Conservation (phyloP, 495 filamentous ascomycete genomes). For the Emericellopsis terricola region DNA sequence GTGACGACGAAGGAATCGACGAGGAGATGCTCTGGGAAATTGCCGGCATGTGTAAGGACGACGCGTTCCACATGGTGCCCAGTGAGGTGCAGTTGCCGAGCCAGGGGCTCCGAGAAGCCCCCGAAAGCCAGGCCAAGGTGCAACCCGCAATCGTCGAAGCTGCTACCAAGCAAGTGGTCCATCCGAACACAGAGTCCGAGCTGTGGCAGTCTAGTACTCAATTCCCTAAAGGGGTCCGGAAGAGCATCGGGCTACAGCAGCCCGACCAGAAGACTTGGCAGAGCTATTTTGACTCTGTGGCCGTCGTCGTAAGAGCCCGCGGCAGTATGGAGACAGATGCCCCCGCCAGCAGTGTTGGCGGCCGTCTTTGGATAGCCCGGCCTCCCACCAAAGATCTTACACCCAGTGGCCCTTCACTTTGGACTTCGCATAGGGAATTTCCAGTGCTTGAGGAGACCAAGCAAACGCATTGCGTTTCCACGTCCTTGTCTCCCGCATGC, state of each 20-base stretch:
- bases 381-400: background rate
- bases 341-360: background rate
- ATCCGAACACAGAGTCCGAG: no score
- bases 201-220: background rate
- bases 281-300: slow-evolving; percentile 5
- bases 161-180: no score
- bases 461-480: no score
- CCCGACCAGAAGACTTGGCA: slow-evolving; percentile 10
- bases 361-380: slow-evolving; percentile 2
- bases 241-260: slow-evolving; percentile 9
- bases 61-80: no score
- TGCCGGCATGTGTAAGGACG: slow-evolving; percentile 30
- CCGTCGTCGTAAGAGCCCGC: background rate
- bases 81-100: no score
- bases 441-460: no score
- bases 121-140: no score
- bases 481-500: no score
- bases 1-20: slow-evolving; percentile 32
- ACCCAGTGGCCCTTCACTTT: no score
- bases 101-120: no score
- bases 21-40: slow-evolving; percentile 39
- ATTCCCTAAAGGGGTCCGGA: background rate
- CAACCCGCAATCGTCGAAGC: no score
- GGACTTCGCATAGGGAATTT: no score
- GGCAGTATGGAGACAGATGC: background rate